Evolutionary conservation across 768 basidiomycete genomes (phyloP).

Genomic region (Podaxis sp.): DNA sequence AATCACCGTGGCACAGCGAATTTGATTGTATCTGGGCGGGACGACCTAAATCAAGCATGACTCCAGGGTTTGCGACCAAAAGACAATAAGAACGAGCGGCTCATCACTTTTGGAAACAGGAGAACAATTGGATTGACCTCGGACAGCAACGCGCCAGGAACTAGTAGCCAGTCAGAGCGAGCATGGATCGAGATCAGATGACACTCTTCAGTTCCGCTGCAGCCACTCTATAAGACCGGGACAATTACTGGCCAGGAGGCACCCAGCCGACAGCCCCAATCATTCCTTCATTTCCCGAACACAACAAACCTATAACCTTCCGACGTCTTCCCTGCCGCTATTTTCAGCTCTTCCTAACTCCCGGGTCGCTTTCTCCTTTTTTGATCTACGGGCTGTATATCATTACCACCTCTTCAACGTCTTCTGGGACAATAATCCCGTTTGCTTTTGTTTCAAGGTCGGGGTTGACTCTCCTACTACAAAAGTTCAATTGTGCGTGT

Average conservation of each 20-base stretch:
- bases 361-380: constrained; percentile 8
- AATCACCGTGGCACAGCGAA: background rate
- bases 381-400: constrained; percentile 8
- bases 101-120: constrained; percentile 14
- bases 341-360: constrained; percentile 11
- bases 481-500: constrained; percentile 13
- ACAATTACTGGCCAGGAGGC: constrained; percentile 11
- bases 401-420: background rate
- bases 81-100: constrained; percentile 17
- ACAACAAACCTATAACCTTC: constrained; percentile 11
- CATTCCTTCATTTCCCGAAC: constrained; percentile 5
- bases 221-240: constrained; percentile 9
- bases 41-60: constrained; percentile 9
- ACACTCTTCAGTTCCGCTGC: constrained; percentile 1
- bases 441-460: constrained; percentile 14
- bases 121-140: constrained; percentile 17
- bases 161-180: background rate
- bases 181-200: constrained; percentile 13
- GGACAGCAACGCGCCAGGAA: constrained; percentile 13
- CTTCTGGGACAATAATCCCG: constrained; percentile 12
- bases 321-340: constrained; percentile 18
- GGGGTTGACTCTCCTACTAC: constrained; percentile 9
- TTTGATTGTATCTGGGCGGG: constrained; percentile 11
- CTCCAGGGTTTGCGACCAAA: constrained; percentile 12
- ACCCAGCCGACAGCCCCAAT: constrained; percentile 2